Conservation (phyloP, 2,329 filamentous ascomycete genomes). For the Aspergillus sp. region DNA sequence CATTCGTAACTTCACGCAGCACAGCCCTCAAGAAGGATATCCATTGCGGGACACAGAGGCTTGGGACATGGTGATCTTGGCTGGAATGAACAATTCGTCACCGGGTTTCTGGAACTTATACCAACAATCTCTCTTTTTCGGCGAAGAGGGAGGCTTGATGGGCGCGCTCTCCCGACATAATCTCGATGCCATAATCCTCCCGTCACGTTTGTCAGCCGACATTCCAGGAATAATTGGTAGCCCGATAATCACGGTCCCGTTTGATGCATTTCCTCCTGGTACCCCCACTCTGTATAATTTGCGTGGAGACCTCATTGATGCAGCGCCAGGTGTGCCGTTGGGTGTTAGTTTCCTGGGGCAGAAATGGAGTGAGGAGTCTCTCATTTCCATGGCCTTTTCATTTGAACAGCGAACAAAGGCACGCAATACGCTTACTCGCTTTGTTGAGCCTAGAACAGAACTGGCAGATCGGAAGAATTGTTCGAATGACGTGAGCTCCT, state of each 20-base stretch:
- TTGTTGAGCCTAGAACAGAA: slow-evolving; percentile 51
- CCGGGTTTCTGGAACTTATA: slow-evolving; percentile 59
- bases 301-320: slow-evolving; percentile 53
- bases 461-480: slow-evolving; percentile 21
- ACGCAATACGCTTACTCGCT: slow-evolving; percentile 49
- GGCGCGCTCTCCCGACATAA: slow-evolving; percentile 58
- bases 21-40: slow-evolving; percentile 56
- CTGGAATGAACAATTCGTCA: slow-evolving; percentile 57
- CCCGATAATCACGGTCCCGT: slow-evolving; percentile 63
- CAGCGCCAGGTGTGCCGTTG: slow-evolving; percentile 58
- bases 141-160: slow-evolving; percentile 59
- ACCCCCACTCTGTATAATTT: slow-evolving; percentile 41
- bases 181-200: slow-evolving; percentile 63
- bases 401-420: slow-evolving; percentile 63
- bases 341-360: slow-evolving; percentile 64
- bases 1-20: slow-evolving; percentile 57
- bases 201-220: slow-evolving; percentile 50
- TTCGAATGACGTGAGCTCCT: no score
- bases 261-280: slow-evolving; percentile 56
- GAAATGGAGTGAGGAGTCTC: slow-evolving; percentile 59
- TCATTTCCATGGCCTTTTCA: slow-evolving; percentile 67
- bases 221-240: slow-evolving; percentile 58
- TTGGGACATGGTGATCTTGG: slow-evolving; percentile 56
- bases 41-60: slow-evolving; percentile 58
- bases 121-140: slow-evolving; percentile 54